Evolutionary conservation across 352 stramenopile genomes (phyloP).

Genomic region (Globisporangium abappressorium): DNA sequence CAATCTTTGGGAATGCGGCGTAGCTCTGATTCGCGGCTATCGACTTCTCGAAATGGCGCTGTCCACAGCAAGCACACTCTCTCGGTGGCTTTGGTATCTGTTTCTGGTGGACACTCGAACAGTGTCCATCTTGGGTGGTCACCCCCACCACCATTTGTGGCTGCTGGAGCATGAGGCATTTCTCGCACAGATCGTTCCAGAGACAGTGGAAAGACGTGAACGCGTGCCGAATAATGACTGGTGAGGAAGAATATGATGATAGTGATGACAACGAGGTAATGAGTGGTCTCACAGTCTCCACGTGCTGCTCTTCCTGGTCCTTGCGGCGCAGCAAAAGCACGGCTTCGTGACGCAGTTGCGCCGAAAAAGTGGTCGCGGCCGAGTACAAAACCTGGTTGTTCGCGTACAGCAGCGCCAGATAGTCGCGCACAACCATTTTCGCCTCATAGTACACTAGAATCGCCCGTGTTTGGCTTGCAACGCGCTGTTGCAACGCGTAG

Average conservation of each 20-base stretch:
- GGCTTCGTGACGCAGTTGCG: constrained; percentile 24
- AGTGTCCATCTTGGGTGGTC: constrained; percentile 2
- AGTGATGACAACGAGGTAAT: background rate
- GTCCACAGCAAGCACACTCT: constrained; percentile 30
- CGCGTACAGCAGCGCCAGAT: constrained; percentile 32
- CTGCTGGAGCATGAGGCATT: constrained; percentile 35
- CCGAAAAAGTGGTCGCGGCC: constrained; percentile 26
- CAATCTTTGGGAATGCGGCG: background rate
- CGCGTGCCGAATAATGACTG: background rate
- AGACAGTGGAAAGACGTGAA: constrained; percentile 49
- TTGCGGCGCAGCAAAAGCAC: constrained; percentile 21
- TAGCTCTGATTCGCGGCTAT: constrained; percentile 18
- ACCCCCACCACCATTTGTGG: background rate
- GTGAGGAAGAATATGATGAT: background rate
- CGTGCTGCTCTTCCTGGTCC: constrained; percentile 18
- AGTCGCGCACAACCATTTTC: constrained; percentile 29
- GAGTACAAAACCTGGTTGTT: constrained; percentile 28
- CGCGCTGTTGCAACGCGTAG: constrained; percentile 26
- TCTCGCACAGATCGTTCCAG: constrained; percentile 46
- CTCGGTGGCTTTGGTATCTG: background rate
- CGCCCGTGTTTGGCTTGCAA: constrained; percentile 24
- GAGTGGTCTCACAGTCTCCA: background rate
- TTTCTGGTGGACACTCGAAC: background rate
- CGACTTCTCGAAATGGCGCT: constrained; percentile 29
- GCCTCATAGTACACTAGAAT: constrained; percentile 34